Evolutionary conservation across 2,329 filamentous ascomycete species (phyloP), one percentile per base, ranked within the genome.

Genomic region (Sporothrix humicola): DNA sequence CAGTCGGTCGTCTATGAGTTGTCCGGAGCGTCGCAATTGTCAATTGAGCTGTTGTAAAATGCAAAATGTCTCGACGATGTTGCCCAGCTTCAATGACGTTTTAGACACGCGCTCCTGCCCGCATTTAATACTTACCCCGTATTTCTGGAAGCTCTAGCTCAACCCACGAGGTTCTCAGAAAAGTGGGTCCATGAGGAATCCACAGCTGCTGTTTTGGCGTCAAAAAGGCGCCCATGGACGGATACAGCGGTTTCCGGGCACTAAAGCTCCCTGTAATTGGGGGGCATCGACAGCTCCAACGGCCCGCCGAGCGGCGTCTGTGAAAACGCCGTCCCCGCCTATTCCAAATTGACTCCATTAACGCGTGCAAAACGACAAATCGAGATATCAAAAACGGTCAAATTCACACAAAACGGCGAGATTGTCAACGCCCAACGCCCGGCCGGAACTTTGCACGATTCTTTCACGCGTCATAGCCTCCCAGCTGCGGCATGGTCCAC

Each of bases 391-490:
- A 37, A 37, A 56, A 56, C 52, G 52, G 52, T 23, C 20, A 56
- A 56, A 56, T 37, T 7, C 31, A 37, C 31, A 37, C 31, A 37
- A 37, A 50, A 31, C 23, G 65, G 23, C 65, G 65, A 50, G 23
- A 50, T 52, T 15, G 13, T n/a, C 23, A 54, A 48, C 23, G 20
- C 48, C 46, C 54, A 42, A 26, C 4, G 17, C 46, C 48, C 46
- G 48, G 48, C 66, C 48, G 42, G 52, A 44, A 52, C 17, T 63
- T 52, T 63, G 42, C 15, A 10, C 5, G n/a, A n/a, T 1, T 23
- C 13, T 26, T 69, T 58, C 37, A 75, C 74, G 72, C 72, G 72
- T 72, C 74, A 71, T 46, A 63, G n/a, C 10, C 7, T 20, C 44
- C n/a, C 46, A 15, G 71, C 68, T 70, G 13, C n/a, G 50, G 37